phyloP scores from a whole-genome alignment of 2,329 filamentous ascomycete species.

The Exophiala spinifera region DNA sequence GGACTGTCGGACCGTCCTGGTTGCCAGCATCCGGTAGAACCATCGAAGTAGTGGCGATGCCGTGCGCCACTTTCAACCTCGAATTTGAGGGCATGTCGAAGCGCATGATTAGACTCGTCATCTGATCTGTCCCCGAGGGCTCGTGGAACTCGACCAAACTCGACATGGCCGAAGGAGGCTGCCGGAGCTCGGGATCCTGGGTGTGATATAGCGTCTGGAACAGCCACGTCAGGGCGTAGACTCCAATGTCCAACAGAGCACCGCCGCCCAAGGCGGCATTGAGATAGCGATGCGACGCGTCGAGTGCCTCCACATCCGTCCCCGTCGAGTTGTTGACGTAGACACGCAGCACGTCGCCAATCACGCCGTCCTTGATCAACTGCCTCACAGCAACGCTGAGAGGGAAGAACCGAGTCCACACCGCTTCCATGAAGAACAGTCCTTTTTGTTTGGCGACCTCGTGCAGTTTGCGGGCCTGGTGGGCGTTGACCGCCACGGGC shows the following conservation, averaged over 20 bases:
- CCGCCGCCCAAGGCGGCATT: constrained; percentile 79
- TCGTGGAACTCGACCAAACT: not conserved
- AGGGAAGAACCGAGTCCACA: not conserved
- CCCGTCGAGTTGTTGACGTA: constrained; percentile 47
- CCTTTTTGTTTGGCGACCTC: constrained; percentile 50
- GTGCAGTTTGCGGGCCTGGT: constrained; percentile 68
- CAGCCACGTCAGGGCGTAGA: constrained; percentile 85
- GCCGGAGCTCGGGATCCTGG: too few relatives aligned
- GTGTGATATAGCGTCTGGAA: constrained; percentile 47
- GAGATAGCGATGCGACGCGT: constrained; percentile 64
- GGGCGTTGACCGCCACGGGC: constrained; percentile 78
- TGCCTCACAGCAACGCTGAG: constrained; percentile 53
- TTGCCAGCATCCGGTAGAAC: constrained; percentile 1
- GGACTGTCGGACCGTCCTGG: not conserved
- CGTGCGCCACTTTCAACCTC: not conserved
- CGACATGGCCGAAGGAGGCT: not conserved
- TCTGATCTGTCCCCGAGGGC: too few relatives aligned
- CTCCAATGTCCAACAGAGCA: constrained; percentile 75
- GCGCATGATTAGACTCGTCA: too few relatives aligned
- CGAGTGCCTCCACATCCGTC: not conserved
- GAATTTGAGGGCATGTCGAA: constrained; percentile 1
- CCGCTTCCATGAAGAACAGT: constrained; percentile 33
- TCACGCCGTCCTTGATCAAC: constrained; percentile 48
- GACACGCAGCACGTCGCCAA: constrained; percentile 56
- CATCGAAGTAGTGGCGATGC: constrained; percentile 1